Evolutionary conservation across 163 green algal species (phyloP).

Genomic region (Trebouxia gelatinosa): DNA sequence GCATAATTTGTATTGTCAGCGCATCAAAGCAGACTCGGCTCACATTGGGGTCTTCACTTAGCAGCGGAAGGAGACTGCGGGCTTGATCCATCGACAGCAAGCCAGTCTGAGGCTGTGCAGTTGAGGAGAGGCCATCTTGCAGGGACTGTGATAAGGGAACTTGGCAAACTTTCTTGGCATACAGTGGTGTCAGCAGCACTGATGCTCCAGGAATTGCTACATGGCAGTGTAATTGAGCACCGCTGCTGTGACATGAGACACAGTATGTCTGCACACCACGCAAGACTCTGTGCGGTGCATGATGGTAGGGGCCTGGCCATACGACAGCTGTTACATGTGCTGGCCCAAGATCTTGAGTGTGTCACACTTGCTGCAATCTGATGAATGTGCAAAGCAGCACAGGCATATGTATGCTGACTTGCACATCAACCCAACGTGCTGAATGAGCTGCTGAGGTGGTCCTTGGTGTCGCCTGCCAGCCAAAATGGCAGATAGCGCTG

Average conservation of each 20-base stretch:
- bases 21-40: too few species aligned
- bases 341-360: not conserved
- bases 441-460: not conserved
- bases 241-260: slow-evolving; percentile 13
- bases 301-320: not conserved
- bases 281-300: not conserved
- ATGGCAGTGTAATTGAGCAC: slow-evolving; percentile 15
- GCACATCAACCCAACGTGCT: too few species aligned
- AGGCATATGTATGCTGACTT: too few species aligned
- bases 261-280: not conserved
- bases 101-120: slow-evolving; percentile 43
- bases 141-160: slow-evolving; percentile 45
- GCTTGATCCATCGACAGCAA: slow-evolving; percentile 66
- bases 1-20: too few species aligned
- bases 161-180: slow-evolving; percentile 51
- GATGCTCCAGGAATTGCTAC: not conserved
- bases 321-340: not conserved
- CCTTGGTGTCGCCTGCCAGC: not conserved
- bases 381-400: too few species aligned
- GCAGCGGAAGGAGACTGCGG: slow-evolving; percentile 55
- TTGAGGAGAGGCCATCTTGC: slow-evolving; percentile 21
- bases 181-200: slow-evolving; percentile 48
- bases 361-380: not conserved
- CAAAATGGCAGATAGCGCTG: not conserved
- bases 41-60: slow-evolving; percentile 55